Evolutionary conservation across 1,284 basidiomycete genomes (phyloP).

Genomic region (Ustilago sp.): DNA sequence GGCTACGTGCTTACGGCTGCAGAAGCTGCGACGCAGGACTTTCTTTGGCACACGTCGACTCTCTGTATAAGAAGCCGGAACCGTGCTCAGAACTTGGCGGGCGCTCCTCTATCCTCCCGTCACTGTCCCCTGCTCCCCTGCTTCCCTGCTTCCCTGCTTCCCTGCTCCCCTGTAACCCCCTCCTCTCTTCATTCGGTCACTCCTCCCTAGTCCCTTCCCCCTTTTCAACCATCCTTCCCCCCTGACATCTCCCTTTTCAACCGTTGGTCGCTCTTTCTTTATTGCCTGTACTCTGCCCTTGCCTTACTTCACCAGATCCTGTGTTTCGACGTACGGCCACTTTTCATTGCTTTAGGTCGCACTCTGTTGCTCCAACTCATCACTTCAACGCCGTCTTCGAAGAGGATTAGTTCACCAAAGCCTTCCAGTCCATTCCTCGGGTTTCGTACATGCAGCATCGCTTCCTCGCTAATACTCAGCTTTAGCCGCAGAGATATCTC

Average conservation of each 20-base stretch:
- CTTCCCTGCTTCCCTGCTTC: background rate
- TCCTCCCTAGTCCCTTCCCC: background rate
- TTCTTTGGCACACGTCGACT: background rate
- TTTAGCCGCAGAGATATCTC: conserved; percentile 1
- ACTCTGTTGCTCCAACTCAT: background rate
- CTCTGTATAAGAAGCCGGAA: conserved; percentile 6
- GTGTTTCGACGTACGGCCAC: background rate
- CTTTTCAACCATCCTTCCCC: background rate
- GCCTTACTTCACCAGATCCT: background rate
- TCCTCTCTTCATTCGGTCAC: background rate
- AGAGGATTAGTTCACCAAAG: background rate
- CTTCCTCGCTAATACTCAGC: background rate
- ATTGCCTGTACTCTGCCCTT: background rate
- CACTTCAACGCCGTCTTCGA: background rate
- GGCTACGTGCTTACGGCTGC: conserved; percentile 3
- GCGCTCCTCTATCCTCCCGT: background rate
- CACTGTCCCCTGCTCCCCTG: background rate
- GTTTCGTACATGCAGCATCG: conserved; percentile 11
- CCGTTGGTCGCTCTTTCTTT: background rate
- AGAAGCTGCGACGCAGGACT: background rate
- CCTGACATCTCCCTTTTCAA: background rate
- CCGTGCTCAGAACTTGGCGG: background rate
- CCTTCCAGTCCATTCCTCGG: background rate
- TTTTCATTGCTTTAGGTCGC: background rate
- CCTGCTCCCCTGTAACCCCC: background rate